phyloP scores from a whole-genome alignment of 148 eudicot genomes.

The Dysphania ambrosioides region DNA sequence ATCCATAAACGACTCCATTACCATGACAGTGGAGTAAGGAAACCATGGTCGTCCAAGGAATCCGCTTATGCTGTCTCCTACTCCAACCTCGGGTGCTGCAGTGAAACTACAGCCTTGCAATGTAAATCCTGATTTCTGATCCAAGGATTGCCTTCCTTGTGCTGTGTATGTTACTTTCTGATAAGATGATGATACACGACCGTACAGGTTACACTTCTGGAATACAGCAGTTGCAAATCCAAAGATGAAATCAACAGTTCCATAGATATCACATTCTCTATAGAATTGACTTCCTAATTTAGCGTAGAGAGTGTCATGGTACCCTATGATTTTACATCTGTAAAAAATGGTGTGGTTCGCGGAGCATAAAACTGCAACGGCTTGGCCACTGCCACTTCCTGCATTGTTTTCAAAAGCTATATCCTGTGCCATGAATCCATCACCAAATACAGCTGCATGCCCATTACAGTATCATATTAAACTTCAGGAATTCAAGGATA shows the following conservation, averaged over 20 bases:
- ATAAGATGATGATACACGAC: constrained; percentile 41
- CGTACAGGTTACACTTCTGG: constrained; percentile 64
- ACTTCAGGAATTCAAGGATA: too few relatives aligned
- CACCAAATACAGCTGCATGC: constrained; percentile 57
- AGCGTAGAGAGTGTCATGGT: constrained; percentile 65
- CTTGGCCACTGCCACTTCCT: constrained; percentile 57
- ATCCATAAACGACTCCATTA: constrained; percentile 44
- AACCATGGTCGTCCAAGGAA: constrained; percentile 76
- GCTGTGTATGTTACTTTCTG: constrained; percentile 56
- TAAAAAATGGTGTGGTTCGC: constrained; percentile 55
- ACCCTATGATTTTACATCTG: constrained; percentile 52
- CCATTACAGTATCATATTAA: background rate
- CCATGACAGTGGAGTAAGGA: constrained; percentile 53
- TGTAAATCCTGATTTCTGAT: constrained; percentile 61
- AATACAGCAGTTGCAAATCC: constrained; percentile 75
- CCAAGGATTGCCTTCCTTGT: constrained; percentile 58
- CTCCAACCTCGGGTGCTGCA: constrained; percentile 46
- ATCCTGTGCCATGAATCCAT: constrained; percentile 63
- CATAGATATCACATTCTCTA: constrained; percentile 61
- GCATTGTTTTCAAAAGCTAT: constrained; percentile 73
- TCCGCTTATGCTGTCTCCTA: constrained; percentile 26
- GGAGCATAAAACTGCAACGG: constrained; percentile 43
- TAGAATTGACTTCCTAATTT: constrained; percentile 54
- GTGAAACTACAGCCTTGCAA: constrained; percentile 48
- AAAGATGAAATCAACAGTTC: constrained; percentile 54